phyloP scores from a whole-genome alignment of 148 eudicot species.

The Chenopodium formosanum region DNA sequence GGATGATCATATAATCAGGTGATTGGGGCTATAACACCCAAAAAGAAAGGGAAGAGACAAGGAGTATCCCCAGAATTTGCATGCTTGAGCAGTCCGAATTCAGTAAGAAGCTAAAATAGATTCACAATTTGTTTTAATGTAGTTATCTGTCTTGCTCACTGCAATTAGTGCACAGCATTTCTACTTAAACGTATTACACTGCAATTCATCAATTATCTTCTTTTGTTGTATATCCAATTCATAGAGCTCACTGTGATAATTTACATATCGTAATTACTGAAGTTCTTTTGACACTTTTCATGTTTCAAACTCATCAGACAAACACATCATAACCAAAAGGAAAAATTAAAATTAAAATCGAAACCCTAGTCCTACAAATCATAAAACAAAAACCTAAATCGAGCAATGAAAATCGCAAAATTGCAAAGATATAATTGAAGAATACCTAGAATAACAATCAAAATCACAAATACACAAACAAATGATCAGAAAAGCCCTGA shows the following conservation, averaged over 20 bases:
- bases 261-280: neutral
- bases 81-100: conserved; percentile 77
- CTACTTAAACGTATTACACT: neutral
- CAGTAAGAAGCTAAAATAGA: conserved; percentile 76
- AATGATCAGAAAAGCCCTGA: too few relatives aligned
- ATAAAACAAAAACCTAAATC: too few relatives aligned
- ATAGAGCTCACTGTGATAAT: neutral
- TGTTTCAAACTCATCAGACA: neutral
- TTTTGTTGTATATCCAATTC: neutral
- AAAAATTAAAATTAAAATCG: too few relatives aligned
- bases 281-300: neutral
- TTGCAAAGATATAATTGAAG: too few relatives aligned
- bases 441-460: too few relatives aligned
- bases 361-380: too few relatives aligned
- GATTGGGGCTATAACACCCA: conserved; percentile 51
- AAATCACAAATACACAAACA: too few relatives aligned
- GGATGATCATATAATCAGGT: conserved; percentile 41
- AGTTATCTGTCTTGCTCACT: neutral
- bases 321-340: too few relatives aligned
- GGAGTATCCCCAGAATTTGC: conserved; percentile 63
- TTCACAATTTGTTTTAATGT: conserved; percentile 15
- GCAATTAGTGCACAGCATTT: neutral
- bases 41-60: conserved; percentile 78
- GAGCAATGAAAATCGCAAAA: too few relatives aligned
- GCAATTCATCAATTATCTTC: neutral